Percentiles rank a stretch among this genome's conserved stretches.
Evolutionary conservation across 1,284 basidiomycete genomes (phyloP).

Genomic region (Leccinum griseonigrum): DNA sequence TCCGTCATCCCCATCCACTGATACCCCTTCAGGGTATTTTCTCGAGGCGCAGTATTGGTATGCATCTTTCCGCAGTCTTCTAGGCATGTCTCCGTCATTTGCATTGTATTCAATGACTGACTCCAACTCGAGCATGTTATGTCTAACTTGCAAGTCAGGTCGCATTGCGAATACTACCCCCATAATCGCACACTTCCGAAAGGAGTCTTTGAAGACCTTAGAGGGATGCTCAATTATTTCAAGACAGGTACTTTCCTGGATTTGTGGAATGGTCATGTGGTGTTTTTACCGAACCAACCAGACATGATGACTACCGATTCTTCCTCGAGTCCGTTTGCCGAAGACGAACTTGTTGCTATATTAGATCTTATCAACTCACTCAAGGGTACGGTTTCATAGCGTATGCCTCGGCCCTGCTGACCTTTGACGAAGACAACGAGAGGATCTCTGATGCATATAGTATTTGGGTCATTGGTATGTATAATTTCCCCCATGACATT

Average conservation of each 20-base stretch:
- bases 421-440: constrained; percentile 1
- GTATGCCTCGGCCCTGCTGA: constrained; percentile 1
- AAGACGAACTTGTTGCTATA: constrained; percentile 9
- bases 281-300: not conserved
- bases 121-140: not conserved
- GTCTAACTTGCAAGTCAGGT: constrained; percentile 10
- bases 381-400: constrained; percentile 5
- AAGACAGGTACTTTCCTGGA: constrained; percentile 10
- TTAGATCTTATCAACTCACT: constrained; percentile 19
- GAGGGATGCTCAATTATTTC: constrained; percentile 21
- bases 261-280: not conserved
- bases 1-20: not conserved
- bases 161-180: constrained; percentile 23
- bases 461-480: constrained; percentile 22
- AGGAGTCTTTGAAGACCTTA: constrained; percentile 10
- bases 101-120: not conserved
- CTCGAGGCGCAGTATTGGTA: constrained; percentile 18
- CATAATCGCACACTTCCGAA: constrained; percentile 8
- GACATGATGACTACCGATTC: constrained; percentile 24
- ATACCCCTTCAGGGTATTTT: constrained; percentile 15
- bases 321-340: constrained; percentile 20
- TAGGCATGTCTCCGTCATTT: not conserved
- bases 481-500: not conserved
- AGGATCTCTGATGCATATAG: constrained; percentile 7
- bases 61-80: not conserved